phyloP scores from a whole-genome alignment of 257 asterid genomes.

The Anisodus tanguticus region DNA sequence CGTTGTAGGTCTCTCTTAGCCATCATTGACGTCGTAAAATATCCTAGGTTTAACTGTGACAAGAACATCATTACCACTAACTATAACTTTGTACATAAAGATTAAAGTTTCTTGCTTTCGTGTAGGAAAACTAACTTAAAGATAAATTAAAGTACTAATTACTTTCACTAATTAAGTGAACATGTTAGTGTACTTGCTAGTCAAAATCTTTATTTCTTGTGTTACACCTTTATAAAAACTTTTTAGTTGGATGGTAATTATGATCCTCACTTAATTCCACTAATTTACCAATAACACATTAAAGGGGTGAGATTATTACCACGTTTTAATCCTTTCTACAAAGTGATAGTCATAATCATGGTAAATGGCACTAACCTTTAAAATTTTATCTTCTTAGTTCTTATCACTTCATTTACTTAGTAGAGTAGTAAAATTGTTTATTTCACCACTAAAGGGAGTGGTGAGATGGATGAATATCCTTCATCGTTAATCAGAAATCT shows the following conservation, averaged over 20 bases:
- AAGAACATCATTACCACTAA: neutral
- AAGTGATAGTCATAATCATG: neutral
- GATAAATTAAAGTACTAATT: neutral
- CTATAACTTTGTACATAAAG: neutral
- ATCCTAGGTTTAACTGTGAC: neutral
- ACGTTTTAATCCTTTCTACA: neutral
- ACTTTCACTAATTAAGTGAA: neutral
- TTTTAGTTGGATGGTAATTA: neutral
- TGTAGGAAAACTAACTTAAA: neutral
- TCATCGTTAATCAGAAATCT: neutral
- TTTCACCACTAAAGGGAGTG: neutral
- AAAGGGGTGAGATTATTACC: neutral
- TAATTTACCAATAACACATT: conserved; percentile 6
- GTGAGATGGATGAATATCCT: neutral
- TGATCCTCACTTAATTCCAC: conserved; percentile 19
- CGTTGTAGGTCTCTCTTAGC: neutral
- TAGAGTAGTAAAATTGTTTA: neutral
- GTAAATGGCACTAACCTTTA: conserved; percentile 6
- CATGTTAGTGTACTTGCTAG: neutral
- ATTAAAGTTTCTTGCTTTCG: neutral
- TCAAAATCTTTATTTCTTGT: neutral
- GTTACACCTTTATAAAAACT: neutral
- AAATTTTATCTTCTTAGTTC: neutral
- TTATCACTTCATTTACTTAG: neutral
- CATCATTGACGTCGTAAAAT: neutral